Evolutionary conservation across 768 basidiomycete species (phyloP), one percentile per base, ranked within the genome.

Genomic region (Lactarius quietus): DNA sequence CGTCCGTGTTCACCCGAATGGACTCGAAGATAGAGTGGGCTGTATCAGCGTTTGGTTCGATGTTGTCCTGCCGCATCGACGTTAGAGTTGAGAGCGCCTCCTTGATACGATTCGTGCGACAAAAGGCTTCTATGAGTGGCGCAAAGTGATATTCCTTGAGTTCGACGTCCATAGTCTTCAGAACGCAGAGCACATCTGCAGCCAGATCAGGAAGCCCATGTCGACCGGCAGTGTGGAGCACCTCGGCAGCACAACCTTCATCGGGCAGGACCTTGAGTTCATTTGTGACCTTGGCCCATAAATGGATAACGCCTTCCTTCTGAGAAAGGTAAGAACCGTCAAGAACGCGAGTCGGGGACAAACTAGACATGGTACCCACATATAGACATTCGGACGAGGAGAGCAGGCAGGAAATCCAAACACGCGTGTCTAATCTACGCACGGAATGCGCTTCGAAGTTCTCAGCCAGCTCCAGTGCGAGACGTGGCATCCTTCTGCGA

Each of bases 101-200:
- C 58, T 84, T 81, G 51, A 92, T 70, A 51, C 84, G 79, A 1
- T 79, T 78, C 31, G 79, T 81, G 17, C 78, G 81, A 74, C 84
- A 84, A 70, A 89, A 86, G 0, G 92, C 86, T 72, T 93, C 89
- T 35, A 95, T 77, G 26, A 94, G 75, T 3, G 92, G 85, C 1
- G 89, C 84, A 69, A 92, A 85, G 72, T 95, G 93, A 71, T 89
- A 76, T 72, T 94, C 93, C 70, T 80, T 72, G 76, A 83, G 80
- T 54, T 78, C 72, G 17, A 84, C 74, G 18, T 81, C 80, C 9
- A 83, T 74, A 12, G 67, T 59, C 53, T 83, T 80, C 43, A 95
- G 77, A 8, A 82, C 76, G 1, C 80, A 83, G 48, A 94, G 76
- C 33, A 83, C 89, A 48, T 87, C 85, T 17, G 83, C 78, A 28